Percentiles rank a stretch among this genome's conserved stretches.
phyloP scores from a whole-genome alignment of 163 green algal genomes.

The Volvox carteri region DNA sequence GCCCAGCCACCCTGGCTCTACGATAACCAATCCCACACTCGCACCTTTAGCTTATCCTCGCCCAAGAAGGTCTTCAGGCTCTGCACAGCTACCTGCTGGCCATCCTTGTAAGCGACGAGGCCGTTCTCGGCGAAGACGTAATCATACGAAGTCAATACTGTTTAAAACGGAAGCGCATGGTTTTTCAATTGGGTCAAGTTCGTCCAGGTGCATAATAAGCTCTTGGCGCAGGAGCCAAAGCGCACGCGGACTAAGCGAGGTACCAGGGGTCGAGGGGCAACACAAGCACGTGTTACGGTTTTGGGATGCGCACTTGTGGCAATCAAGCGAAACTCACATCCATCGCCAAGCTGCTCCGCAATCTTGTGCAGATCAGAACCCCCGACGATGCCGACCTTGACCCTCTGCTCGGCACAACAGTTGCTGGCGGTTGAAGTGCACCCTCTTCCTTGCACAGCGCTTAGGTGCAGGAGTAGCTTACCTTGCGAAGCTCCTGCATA shows the following conservation, averaged over 20 bases:
- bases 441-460: neutral
- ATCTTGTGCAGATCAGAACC: slow-evolving; percentile 98
- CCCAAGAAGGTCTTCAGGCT: slow-evolving; percentile 91
- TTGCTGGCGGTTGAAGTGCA: neutral
- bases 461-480: too few species aligned
- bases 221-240: too few species aligned
- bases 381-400: slow-evolving; percentile 97
- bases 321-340: slow-evolving; percentile 75
- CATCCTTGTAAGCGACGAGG: slow-evolving; percentile 95
- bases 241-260: too few species aligned
- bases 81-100: slow-evolving; percentile 79
- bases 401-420: slow-evolving; percentile 67
- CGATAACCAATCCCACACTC: neutral
- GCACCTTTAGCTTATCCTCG: slow-evolving; percentile 88
- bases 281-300: too few species aligned
- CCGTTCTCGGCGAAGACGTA: slow-evolving; percentile 99
- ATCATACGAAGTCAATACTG: slow-evolving; percentile 87
- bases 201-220: too few species aligned
- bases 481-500: slow-evolving; percentile 90
- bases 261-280: too few species aligned
- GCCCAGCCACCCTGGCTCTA: too few species aligned
- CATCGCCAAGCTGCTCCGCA: slow-evolving; percentile 94
- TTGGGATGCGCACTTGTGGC: too few species aligned
- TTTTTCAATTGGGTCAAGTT: neutral
- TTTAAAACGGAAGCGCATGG: neutral